These are phyloP conservation scores for Cornus florida DNA, from an alignment of 148 eudicot genomes.

Conservation along the genomic window DNA sequence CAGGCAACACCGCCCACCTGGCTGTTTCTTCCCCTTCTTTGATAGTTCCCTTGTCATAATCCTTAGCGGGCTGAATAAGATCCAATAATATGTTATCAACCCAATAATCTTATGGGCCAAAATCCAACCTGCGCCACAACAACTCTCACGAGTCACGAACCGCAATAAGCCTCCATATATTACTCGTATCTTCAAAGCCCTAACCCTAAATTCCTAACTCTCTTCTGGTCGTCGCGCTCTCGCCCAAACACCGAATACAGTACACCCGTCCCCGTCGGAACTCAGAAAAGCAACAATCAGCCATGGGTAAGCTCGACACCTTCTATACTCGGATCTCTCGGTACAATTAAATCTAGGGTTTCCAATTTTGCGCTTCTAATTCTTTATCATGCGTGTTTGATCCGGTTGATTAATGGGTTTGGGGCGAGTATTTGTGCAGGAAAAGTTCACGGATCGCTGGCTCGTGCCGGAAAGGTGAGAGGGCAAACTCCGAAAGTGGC, in stretches of 20 bases:
- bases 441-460: conserved; percentile 93
- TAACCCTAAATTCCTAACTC: background rate
- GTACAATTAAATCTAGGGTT: background rate
- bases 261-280: background rate
- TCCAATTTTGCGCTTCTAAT: background rate
- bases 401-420: background rate
- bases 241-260: background rate
- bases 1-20: no score
- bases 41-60: no score
- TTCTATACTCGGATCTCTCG: background rate
- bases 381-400: background rate
- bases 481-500: conserved; percentile 93
- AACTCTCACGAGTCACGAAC: background rate
- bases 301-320: conserved; percentile 13
- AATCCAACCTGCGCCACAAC: background rate
- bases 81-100: background rate
- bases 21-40: no score
- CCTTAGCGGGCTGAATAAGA: background rate
- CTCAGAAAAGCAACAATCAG: background rate
- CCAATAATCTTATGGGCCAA: background rate
- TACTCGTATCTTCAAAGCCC: background rate
- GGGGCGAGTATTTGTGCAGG: conserved; percentile 33
- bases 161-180: background rate
- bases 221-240: background rate
- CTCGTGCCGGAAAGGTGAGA: conserved; percentile 95